Base-by-base conservation (phyloP, 2,329 filamentous ascomycete species). In the Arthrinium phaeospermum region DNA sequence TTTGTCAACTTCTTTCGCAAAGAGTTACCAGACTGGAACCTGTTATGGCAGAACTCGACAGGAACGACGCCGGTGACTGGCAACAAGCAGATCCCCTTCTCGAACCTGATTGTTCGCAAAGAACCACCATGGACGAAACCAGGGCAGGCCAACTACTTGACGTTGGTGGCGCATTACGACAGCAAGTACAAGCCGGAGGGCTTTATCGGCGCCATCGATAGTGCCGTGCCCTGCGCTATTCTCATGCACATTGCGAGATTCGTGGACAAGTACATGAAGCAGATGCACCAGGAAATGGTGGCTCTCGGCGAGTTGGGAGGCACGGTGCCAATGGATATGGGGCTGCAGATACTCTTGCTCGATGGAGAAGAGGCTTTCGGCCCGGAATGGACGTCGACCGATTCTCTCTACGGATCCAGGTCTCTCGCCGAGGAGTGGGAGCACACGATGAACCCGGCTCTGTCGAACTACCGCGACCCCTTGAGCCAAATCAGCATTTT, bases 191-290 rank as follows among this genome's bases (percentile, higher is more conserved):
- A 85, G 22, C 93, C 94, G 0, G 80, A 89, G 69, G 93, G 92
- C 0, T 97, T 96, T 79, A 93, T 97, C 69, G 94, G 94, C 1
- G 94, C 94, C 0, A 96, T 91, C 19, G 94, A 97, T 79, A 94
- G 92, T 75, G 94, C 94, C 0, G 94, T 90, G 13, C 94, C 94
- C 24, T 96, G 94, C 80, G 94, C 94, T 0, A 94, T 97, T 85
- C 86, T 97, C 73, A 88, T 97, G 89, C 92, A 96, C 81, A 89
- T 91, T 14, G 92, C 94, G 73, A 86, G 90, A 73, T 91, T 87
- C 73, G 86, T 97, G 37, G 94, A 97, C 79, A 85, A 83, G 12
- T 93, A 92, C 16, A 80, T 96, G 80, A 92, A 90, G 10, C 88
- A 88, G 80, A 95, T 94, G 85, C 94, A 94, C 90, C 87, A 88